These are phyloP conservation scores for Sophora flavescens DNA, from an alignment of 306 rosid species.

Conservation along the genomic window DNA sequence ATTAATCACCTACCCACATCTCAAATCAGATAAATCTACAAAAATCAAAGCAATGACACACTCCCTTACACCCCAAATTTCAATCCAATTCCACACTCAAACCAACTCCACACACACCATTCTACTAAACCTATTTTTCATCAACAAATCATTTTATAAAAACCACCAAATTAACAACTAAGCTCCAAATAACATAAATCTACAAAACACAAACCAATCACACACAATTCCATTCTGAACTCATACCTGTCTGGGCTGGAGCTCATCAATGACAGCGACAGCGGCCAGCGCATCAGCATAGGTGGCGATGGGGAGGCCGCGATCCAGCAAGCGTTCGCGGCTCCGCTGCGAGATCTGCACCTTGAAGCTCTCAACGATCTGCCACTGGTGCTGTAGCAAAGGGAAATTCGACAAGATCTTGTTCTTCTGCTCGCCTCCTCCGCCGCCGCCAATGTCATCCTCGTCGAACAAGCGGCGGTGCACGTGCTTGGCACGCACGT, in stretches of 20 bases:
- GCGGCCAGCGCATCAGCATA: slow-evolving; percentile 94
- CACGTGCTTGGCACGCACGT: slow-evolving; percentile 83
- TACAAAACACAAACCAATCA: slow-evolving; percentile 22
- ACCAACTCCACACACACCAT: neutral
- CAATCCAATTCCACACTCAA: neutral
- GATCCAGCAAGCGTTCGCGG: slow-evolving; percentile 80
- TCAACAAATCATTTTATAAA: slow-evolving; percentile 41
- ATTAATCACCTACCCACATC: neutral
- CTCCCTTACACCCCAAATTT: neutral
- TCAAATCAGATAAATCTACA: neutral
- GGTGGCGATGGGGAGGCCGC: slow-evolving; percentile 65
- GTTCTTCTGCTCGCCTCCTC: slow-evolving; percentile 46
- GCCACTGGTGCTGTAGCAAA: slow-evolving; percentile 97
- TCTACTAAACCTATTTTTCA: slow-evolving; percentile 46
- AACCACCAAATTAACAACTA: slow-evolving; percentile 28
- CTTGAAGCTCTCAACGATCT: slow-evolving; percentile 92
- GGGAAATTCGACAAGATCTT: slow-evolving; percentile 75
- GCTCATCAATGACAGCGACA: slow-evolving; percentile 78
- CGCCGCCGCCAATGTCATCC: slow-evolving; percentile 37
- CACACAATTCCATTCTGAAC: slow-evolving; percentile 15
- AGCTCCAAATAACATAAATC: slow-evolving; percentile 22
- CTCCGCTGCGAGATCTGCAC: slow-evolving; percentile 95
- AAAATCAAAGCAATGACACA: neutral
- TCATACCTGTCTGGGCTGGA: slow-evolving; percentile 65
- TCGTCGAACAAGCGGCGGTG: slow-evolving; percentile 51